Conservation (phyloP, 2,329 filamentous ascomycete species). For the Trichoderma lentiforme region DNA sequence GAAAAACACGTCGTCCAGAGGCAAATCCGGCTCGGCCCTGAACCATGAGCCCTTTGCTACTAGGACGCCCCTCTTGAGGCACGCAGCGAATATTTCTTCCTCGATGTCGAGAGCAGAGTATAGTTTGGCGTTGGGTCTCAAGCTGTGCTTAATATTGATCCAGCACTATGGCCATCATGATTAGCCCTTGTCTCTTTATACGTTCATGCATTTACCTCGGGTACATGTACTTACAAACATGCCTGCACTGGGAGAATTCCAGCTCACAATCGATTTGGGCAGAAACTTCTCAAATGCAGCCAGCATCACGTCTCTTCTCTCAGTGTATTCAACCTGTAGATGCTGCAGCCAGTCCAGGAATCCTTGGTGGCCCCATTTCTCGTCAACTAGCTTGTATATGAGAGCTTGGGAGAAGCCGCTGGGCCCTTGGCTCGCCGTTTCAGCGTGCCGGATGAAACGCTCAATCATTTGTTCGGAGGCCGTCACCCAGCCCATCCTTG, state of each 20-base stretch:
- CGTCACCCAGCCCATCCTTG: constrained; percentile 83
- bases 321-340: constrained; percentile 76
- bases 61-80: constrained; percentile 73
- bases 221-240: constrained; percentile 75
- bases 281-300: constrained; percentile 75
- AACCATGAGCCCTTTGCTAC: constrained; percentile 90
- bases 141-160: constrained; percentile 64
- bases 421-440: constrained; percentile 83
- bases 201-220: not conserved
- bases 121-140: constrained; percentile 57
- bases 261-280: constrained; percentile 72
- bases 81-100: constrained; percentile 77
- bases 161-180: constrained; percentile 53
- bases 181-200: not conserved
- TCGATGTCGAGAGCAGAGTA: constrained; percentile 66
- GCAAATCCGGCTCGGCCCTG: constrained; percentile 64
- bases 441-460: constrained; percentile 75
- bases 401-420: constrained; percentile 80
- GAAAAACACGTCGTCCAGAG: constrained; percentile 71
- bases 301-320: constrained; percentile 71
- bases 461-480: constrained; percentile 81
- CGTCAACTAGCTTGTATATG: constrained; percentile 85
- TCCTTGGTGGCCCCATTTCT: constrained; percentile 88
- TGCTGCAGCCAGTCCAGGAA: constrained; percentile 88
- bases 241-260: constrained; percentile 76